Conservation (phyloP, 805 yeast genomes). For the Schwanniomyces pseudopolymorphus region DNA sequence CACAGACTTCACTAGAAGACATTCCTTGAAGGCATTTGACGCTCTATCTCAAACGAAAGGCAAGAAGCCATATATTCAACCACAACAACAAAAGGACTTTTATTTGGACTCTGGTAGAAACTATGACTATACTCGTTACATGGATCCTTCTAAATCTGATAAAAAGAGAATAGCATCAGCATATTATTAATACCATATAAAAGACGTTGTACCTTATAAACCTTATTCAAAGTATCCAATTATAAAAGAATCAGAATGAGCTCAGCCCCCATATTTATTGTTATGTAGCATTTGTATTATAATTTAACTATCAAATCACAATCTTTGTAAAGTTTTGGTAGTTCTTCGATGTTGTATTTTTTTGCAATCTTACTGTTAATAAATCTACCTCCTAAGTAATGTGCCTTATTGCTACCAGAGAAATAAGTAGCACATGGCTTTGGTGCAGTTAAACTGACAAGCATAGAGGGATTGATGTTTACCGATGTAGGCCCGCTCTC, state of each 20-base stretch:
- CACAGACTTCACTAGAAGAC: background rate
- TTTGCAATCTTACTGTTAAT: slow-evolving; percentile 64
- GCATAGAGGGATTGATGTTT: slow-evolving; percentile 58
- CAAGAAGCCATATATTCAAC: background rate
- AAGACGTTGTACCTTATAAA: too few relatives aligned
- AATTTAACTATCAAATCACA: slow-evolving; percentile 40
- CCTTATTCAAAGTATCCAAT: too few relatives aligned
- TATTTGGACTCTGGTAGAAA: background rate
- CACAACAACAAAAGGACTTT: background rate
- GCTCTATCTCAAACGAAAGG: background rate
- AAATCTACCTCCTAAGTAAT: slow-evolving; percentile 91
- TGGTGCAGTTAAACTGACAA: slow-evolving; percentile 90
- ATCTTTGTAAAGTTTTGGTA: slow-evolving; percentile 26
- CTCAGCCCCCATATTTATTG: background rate
- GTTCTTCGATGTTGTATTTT: slow-evolving; percentile 66
- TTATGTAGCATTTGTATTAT: slow-evolving; percentile 6
- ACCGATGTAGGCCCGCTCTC: slow-evolving; percentile 69
- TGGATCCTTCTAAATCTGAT: background rate
- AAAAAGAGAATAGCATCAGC: background rate
- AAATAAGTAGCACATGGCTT: slow-evolving; percentile 75
- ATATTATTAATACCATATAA: background rate
- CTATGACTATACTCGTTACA: background rate
- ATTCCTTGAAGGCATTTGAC: background rate
- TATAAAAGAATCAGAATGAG: too few relatives aligned
- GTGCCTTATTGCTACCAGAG: slow-evolving; percentile 35